Conservation (phyloP, 805 yeast species). For the Kluyveromyces aestuarii region DNA sequence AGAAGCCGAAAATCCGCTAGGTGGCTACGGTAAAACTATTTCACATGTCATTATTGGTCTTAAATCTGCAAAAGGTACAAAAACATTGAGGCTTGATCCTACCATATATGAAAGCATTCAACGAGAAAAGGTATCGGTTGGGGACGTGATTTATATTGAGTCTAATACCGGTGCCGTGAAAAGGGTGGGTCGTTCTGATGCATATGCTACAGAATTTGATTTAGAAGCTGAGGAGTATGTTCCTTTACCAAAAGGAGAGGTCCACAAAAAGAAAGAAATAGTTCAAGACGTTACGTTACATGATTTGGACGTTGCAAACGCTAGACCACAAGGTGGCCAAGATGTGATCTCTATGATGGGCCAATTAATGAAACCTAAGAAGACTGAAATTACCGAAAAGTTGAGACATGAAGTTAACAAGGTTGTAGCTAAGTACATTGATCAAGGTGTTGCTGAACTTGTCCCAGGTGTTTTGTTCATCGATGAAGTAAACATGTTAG, state of each 20-base stretch:
- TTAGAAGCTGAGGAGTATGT: slow-evolving; percentile 98
- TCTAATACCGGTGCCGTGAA: slow-evolving; percentile 96
- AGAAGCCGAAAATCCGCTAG: slow-evolving; percentile 92
- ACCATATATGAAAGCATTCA: slow-evolving; percentile 88
- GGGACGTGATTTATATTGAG: slow-evolving; percentile 95
- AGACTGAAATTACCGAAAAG: slow-evolving; percentile 95
- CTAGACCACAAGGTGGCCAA: slow-evolving; percentile 95
- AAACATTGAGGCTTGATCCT: slow-evolving; percentile 82
- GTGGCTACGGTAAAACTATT: slow-evolving; percentile 96
- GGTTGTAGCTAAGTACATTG: slow-evolving; percentile 91
- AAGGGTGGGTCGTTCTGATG: slow-evolving; percentile 96
- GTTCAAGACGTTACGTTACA: slow-evolving; percentile 96
- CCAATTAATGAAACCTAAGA: slow-evolving; percentile 88
- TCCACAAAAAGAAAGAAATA: slow-evolving; percentile 94
- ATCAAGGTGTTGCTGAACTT: slow-evolving; percentile 95
- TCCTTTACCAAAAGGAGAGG: slow-evolving; percentile 97
- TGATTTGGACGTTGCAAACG: slow-evolving; percentile 93
- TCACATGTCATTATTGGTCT: slow-evolving; percentile 90
- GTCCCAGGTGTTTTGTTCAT: slow-evolving; percentile 97
- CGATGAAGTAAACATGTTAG: slow-evolving; percentile 98
- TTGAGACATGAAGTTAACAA: slow-evolving; percentile 88
- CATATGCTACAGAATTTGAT: slow-evolving; percentile 96
- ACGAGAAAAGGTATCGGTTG: slow-evolving; percentile 88
- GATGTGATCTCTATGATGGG: slow-evolving; percentile 96
- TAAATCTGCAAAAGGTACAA: slow-evolving; percentile 86